Evolutionary conservation across 345 rosid species (phyloP).

Genomic region (Odontarrhena argentea): DNA sequence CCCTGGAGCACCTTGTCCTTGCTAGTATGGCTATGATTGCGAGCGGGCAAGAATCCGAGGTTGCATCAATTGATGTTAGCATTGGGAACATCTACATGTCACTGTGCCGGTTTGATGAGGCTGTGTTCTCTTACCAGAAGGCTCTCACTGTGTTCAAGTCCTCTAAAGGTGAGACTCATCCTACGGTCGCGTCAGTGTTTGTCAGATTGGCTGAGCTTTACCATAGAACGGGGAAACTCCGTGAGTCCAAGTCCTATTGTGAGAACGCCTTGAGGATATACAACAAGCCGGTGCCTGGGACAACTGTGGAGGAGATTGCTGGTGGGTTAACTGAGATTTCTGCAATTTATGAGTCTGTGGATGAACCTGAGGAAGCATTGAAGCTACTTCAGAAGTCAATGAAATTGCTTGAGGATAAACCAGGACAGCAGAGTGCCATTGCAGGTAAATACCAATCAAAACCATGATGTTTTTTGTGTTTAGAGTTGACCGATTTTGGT

Average conservation of each 20-base stretch:
- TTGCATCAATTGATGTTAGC: slow-evolving; percentile 95
- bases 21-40: slow-evolving; percentile 99
- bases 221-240: slow-evolving; percentile 92
- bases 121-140: slow-evolving; percentile 96
- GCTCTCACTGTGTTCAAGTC: slow-evolving; percentile 96
- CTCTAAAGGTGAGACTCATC: slow-evolving; percentile 95
- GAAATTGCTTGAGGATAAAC: slow-evolving; percentile 94
- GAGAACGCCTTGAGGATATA: slow-evolving; percentile 93
- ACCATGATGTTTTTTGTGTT: background rate
- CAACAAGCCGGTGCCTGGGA: slow-evolving; percentile 93
- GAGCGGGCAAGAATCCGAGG: slow-evolving; percentile 86
- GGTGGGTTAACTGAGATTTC: slow-evolving; percentile 90
- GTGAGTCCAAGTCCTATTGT: slow-evolving; percentile 93
- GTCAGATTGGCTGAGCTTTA: slow-evolving; percentile 95
- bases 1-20: slow-evolving; percentile 96
- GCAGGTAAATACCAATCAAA: slow-evolving; percentile 42
- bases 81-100: slow-evolving; percentile 91
- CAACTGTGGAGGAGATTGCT: slow-evolving; percentile 89
- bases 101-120: slow-evolving; percentile 92
- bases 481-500: background rate
- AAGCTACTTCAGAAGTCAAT: slow-evolving; percentile 90
- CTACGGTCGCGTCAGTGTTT: slow-evolving; percentile 86
- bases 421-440: slow-evolving; percentile 95
- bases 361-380: slow-evolving; percentile 97
- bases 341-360: slow-evolving; percentile 93